Evolutionary conservation across 148 eudicot species (phyloP).

Genomic region (Vaccinium vitisidaea): DNA sequence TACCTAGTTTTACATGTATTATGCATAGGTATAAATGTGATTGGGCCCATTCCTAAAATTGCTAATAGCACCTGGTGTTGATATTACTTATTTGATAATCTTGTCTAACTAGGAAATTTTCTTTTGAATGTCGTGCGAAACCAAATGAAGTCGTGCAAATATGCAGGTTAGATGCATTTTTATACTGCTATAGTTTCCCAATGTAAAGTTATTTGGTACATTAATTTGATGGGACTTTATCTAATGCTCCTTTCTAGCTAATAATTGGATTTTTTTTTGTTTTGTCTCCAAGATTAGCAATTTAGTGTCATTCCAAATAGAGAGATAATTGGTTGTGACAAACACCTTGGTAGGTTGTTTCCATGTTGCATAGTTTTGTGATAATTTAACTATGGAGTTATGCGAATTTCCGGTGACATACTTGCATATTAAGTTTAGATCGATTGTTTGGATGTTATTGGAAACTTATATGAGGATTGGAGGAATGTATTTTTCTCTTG

Average conservation of each 20-base stretch:
- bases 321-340: background rate
- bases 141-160: background rate
- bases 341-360: background rate
- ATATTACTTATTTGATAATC: background rate
- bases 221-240: background rate
- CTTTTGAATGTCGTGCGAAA: background rate
- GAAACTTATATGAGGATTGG: background rate
- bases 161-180: background rate
- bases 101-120: background rate
- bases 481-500: background rate
- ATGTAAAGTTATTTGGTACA: background rate
- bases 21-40: background rate
- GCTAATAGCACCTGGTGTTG: background rate
- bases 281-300: constrained; percentile 1
- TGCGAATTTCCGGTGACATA: background rate
- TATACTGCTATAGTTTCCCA: background rate
- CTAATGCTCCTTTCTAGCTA: background rate
- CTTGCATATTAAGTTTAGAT: background rate
- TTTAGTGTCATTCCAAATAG: background rate
- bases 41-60: background rate
- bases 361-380: background rate
- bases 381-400: background rate
- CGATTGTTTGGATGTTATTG: background rate
- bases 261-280: background rate
- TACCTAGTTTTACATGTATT: background rate